Base-by-base conservation (phyloP, 768 basidiomycete genomes). In the Phlebiopsis flavidoalba region DNA sequence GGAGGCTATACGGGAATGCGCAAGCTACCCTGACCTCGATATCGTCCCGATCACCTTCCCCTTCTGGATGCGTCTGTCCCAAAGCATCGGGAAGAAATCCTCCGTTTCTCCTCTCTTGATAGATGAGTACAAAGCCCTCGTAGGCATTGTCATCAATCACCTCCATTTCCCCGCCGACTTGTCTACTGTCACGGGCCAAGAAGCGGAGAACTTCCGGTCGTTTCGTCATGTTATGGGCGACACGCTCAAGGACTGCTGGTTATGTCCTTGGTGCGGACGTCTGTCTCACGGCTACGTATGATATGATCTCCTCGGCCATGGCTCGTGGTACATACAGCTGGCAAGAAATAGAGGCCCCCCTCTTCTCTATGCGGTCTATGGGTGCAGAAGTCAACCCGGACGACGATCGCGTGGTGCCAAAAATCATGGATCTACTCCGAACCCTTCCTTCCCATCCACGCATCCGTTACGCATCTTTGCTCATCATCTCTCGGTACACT, bases 161-260 rank as follows among this genome's bases (percentile, higher is more conserved):
- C 81, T 99, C 8, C 92, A 92, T 70, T 98, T 97, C 75, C 95
- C 97, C 17, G 67, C 83, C 6, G 93, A 98, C 63, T 67, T 82
- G 10, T 71, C 77, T 17, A 73, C 82, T 47, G 72, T 95, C 66
- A 79, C 82, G 19, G 85, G 87, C 17, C 92, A 95, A 74, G 97
- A 98, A 71, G 83, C 88, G 5, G 97, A 99, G 58, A 88, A 89
- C 67, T 99, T 98, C 81, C 84, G 97, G 21, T 83, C 86, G 3
- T 99, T 99, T 79, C 82, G 97, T 52, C 97, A 99, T 77, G 87
- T 95, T 62, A 98, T 99, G 92, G 97, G 97, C 43, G 95, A 99
- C 72, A 98, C 97, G 4, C 81, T 99, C 64, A 99, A 99, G 75
- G 97, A 99, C 70, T 98, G 97, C 71, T 99, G n/a, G 97, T 74